A percentile compares a stretch with the other conserved stretches of the same genome.
These are phyloP conservation scores for Rhynchospora breviuscula DNA, from an alignment of 176 grass and related monocot species.

Conservation along the genomic window DNA sequence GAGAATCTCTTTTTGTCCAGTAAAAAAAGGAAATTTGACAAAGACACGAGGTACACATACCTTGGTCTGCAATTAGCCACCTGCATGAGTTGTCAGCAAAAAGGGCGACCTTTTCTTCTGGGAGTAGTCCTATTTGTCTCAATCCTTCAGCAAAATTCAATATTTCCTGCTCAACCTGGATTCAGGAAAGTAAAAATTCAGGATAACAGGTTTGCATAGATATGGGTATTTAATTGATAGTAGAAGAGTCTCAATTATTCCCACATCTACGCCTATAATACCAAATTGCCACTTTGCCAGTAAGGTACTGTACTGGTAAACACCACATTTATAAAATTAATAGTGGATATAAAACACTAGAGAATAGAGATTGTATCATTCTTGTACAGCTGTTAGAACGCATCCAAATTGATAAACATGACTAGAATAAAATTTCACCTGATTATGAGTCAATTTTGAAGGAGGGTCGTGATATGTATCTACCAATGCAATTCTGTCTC, in stretches of 20 bases:
- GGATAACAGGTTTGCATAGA: background rate
- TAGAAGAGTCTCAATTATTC: background rate
- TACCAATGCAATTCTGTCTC: conserved; percentile 50
- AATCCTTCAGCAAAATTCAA: conserved; percentile 81
- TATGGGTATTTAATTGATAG: background rate
- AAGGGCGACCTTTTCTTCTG: conserved; percentile 74
- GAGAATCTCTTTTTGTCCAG: background rate
- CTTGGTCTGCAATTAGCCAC: conserved; percentile 91
- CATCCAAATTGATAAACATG: background rate
- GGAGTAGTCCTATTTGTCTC: conserved; percentile 43
- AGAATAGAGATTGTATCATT: background rate
- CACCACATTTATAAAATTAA: background rate
- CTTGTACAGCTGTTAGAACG: background rate
- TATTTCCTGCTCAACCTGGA: conserved; percentile 82
- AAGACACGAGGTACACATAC: background rate
- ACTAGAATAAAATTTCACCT: conserved; percentile 29
- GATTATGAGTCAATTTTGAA: conserved; percentile 58
- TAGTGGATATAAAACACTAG: no score
- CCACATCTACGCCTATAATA: background rate
- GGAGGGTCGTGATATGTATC: conserved; percentile 68
- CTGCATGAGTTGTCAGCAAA: conserved; percentile 90
- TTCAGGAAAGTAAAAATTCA: background rate
- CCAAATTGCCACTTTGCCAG: background rate
- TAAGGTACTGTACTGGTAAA: background rate
- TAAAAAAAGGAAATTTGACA: background rate